Evolutionary conservation across 2,329 filamentous ascomycete genomes (phyloP), one percentile per base, ranked within the genome.

Genomic region (Ophiocordyceps polyrhachis-furcata): DNA sequence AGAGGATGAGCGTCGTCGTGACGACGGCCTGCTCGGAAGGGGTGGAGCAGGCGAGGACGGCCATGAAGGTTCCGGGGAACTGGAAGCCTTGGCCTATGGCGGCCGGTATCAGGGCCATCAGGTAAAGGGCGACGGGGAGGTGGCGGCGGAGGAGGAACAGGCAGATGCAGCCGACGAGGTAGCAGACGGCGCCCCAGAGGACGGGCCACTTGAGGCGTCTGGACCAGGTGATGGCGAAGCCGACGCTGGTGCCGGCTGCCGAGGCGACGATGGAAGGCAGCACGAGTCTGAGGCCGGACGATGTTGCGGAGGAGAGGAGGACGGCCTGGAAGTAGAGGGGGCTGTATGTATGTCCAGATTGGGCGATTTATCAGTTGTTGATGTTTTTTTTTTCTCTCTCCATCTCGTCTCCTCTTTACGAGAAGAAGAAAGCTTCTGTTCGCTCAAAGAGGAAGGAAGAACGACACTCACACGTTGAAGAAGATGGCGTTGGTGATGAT

Each of bases 271-370:
- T 51, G 1, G 76, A 75, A 5, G 79, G 76, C 7, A 79, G 65
- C 19, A 83, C 70, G 44, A 88, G 76, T 40, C 78, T 73, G 25
- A 86, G 71, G n/a, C 83, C 83, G 0, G 82, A 84, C 21, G 69
- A 65, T 0, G 82, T 85, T 15, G 83, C 78, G 6, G 69, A 72
- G 47, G 79, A 76, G 44, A 82, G 69, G 42, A 83, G 76, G 23
- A 85, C 81, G 35, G 78, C 80, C 56, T 85, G 81, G 62, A 84
- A 87, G 64, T 80, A 88, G 8, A 88, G 65, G 1, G 83, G 83
- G 6, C 76, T 76, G 25, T 4, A 4, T 9, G 2, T 4, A 5
- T 11, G 2, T 1, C 2, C 4, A 25, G 15, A 21, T 14, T 19
- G n/a, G n/a, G n/a, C n/a, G n/a, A n/a, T 13, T 2, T 1, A n/a